Evolutionary conservation across 352 stramenopile species (phyloP).

Genomic region (Thalassiosira delicatula): DNA sequence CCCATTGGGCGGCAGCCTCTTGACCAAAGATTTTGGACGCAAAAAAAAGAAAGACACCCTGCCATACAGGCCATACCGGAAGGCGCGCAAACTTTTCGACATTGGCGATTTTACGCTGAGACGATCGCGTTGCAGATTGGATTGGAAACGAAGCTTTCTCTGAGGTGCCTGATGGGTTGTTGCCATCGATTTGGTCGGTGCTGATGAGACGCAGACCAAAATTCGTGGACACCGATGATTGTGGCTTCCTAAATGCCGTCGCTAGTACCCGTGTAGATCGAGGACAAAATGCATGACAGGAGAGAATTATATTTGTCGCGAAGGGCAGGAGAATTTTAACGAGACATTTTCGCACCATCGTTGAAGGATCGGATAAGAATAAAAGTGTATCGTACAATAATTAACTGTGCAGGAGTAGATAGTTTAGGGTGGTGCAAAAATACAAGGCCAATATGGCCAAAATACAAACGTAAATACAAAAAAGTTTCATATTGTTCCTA

Average conservation of each 20-base stretch:
- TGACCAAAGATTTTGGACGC: constrained; percentile 63
- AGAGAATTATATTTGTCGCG: not conserved
- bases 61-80: constrained; percentile 79
- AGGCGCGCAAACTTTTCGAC: constrained; percentile 75
- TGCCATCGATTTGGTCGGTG: constrained; percentile 9
- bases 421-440: too few species aligned
- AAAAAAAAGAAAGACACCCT: constrained; percentile 75
- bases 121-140: not conserved
- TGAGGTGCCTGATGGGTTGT: not conserved
- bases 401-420: too few species aligned
- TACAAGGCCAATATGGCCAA: too few species aligned
- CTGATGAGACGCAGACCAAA: too few species aligned
- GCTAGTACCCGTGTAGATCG: not conserved
- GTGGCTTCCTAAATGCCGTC: not conserved
- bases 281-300: constrained; percentile 13
- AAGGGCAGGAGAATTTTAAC: too few species aligned
- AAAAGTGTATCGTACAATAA: too few species aligned
- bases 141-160: constrained; percentile 8
- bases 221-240: not conserved
- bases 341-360: too few species aligned
- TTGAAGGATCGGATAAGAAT: too few species aligned
- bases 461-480: too few species aligned
- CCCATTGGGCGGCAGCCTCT: constrained; percentile 58
- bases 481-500: too few species aligned
- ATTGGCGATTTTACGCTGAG: constrained; percentile 25